Base-by-base conservation (phyloP, 345 rosid genomes). In the Populus nigra region DNA sequence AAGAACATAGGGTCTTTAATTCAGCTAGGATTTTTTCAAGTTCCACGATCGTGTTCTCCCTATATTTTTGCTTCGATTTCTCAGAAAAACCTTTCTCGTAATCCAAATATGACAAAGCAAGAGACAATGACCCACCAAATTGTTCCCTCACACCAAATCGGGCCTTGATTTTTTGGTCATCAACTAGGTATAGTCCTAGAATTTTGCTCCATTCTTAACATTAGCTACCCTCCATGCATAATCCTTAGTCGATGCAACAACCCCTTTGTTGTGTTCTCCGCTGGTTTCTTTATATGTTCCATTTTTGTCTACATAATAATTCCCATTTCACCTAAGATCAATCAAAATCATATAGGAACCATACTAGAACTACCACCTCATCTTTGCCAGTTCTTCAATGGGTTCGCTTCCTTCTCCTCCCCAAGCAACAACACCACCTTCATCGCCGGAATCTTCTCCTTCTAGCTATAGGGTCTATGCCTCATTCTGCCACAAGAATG, bases 401-500 rank as follows among this genome's bases (percentile, higher is more conserved):
- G 87, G 83, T 53, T 80, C 80, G 7, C 77, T 83, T 38, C 13
- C 82, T 12, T 75, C 86, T 2, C 8, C 72, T 1, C 73, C 81
- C 2, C 73, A 1, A 5, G 47, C 75, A 1, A 2, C 16, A 8
- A 4, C 76, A 3, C 79, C 76, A 17, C 25, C 80, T 0, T 41
- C 73, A 0, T 43, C 84, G 0, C 70, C 72, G 10, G 68, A 62
- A 17, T 50, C 25, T 49, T 65, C 73, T 29, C 73, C 53, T 0
- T 73, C 85, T 7, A 18, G 31, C 0, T 49, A 82, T 35, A 69
- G 70, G 2, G 78, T 89, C 12, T 75, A 80, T 18, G 86, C 78
- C 17, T 83, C 86, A 4, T 87, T 89, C 71, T 85, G 88, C 70
- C 75, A 75, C 27, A 35, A 72, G 9, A 39, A 69, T 16, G 0